Evolutionary conservation across 2,329 filamentous ascomycete species (phyloP).

Genomic region (Gliomastix tumulicola): DNA sequence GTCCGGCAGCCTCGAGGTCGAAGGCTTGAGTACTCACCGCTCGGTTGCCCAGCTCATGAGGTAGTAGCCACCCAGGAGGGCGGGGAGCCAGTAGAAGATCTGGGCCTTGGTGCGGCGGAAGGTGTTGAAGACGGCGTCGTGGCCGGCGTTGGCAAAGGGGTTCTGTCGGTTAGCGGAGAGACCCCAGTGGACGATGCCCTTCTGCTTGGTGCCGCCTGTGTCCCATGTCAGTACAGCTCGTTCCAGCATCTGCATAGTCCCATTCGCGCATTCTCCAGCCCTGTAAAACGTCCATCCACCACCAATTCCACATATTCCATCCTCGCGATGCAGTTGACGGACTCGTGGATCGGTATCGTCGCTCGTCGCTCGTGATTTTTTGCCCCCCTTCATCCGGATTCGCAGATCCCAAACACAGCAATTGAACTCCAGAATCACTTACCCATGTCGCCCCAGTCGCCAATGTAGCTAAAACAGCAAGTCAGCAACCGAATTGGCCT

Average conservation of each 20-base stretch:
- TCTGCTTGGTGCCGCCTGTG: constrained; percentile 52
- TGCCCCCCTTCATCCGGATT: too few relatives aligned
- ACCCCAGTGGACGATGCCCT: constrained; percentile 63
- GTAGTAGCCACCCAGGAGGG: constrained; percentile 72
- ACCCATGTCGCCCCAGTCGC: constrained; percentile 71
- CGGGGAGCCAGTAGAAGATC: constrained; percentile 82
- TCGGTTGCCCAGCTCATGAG: constrained; percentile 86
- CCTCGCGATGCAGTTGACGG: too few relatives aligned
- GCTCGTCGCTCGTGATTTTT: too few relatives aligned
- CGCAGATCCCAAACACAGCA: too few relatives aligned
- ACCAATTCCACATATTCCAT: neutral
- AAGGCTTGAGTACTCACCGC: constrained; percentile 52
- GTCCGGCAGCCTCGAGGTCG: neutral
- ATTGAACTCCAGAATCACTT: too few relatives aligned
- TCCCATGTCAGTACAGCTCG: neutral
- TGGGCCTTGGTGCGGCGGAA: constrained; percentile 81
- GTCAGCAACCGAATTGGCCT: too few relatives aligned
- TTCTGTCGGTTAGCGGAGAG: constrained; percentile 84
- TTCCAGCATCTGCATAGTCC: neutral
- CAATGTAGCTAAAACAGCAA: constrained; percentile 62
- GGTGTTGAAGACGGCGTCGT: constrained; percentile 91
- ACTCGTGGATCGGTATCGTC: too few relatives aligned
- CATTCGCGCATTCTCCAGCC: neutral
- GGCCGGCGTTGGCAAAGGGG: constrained; percentile 68
- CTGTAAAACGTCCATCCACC: neutral